A percentile compares a stretch with the other conserved stretches of the same genome.
These are phyloP conservation scores for Helminthosporium solani DNA, from an alignment of 2,329 filamentous ascomycete species.

Conservation along the genomic window DNA sequence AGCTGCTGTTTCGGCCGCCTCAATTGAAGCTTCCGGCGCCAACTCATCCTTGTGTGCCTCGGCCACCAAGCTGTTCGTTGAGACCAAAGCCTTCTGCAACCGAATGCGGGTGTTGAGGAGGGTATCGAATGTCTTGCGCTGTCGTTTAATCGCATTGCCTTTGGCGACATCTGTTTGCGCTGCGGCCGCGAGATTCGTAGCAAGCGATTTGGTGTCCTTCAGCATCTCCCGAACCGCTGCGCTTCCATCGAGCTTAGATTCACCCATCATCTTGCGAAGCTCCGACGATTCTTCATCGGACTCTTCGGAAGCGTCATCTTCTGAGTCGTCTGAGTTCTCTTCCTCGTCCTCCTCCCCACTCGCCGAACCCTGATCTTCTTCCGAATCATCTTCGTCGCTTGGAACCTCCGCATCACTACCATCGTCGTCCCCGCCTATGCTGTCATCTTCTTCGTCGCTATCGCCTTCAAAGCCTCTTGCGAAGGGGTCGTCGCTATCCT, in stretches of 20 bases:
- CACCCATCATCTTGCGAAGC: conserved; percentile 37
- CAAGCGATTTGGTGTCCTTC: conserved; percentile 64
- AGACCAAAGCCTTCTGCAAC: conserved; percentile 84
- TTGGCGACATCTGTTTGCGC: conserved; percentile 79
- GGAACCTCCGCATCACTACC: conserved; percentile 51
- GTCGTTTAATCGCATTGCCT: conserved; percentile 79
- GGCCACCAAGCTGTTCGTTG: conserved; percentile 64
- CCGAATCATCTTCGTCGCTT: conserved; percentile 50
- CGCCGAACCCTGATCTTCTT: conserved; percentile 36
- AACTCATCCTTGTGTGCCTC: conserved; percentile 35
- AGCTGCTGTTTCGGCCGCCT: conserved; percentile 82
- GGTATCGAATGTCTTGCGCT: conserved; percentile 82
- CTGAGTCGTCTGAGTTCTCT: conserved; percentile 45
- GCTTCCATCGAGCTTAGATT: conserved; percentile 31
- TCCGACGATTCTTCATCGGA: conserved; percentile 46
- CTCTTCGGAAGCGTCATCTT: conserved; percentile 36
- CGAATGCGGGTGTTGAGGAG: conserved; percentile 89
- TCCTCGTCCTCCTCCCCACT: conserved; percentile 31
- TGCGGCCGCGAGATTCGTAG: conserved; percentile 64
- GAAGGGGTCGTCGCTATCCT: conserved; percentile 57
- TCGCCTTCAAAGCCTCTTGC: conserved; percentile 44
- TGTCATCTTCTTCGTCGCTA: conserved; percentile 44
- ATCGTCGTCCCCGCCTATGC: conserved; percentile 50
- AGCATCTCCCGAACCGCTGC: conserved; percentile 68
- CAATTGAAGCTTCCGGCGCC: conserved; percentile 54